Evolutionary conservation across 2,329 filamentous ascomycete species (phyloP).

Genomic region (Reticulascus tulasneorum): DNA sequence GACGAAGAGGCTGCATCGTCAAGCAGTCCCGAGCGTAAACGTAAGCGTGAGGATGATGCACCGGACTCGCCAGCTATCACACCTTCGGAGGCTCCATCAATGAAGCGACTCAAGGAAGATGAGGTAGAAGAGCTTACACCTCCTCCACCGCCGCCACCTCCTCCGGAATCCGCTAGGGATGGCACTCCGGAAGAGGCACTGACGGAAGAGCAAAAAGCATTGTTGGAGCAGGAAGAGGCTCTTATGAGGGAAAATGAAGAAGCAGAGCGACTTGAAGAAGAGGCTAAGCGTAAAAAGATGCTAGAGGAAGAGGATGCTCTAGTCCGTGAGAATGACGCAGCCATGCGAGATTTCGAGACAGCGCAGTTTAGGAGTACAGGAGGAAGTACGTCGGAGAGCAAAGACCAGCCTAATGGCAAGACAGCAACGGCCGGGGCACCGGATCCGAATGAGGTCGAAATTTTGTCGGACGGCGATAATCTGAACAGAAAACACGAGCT

Average conservation of each 20-base stretch:
- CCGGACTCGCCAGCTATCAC: constrained; percentile 40
- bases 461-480: too few species aligned
- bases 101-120: constrained; percentile 49
- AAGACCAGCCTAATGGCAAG: too few species aligned
- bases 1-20: constrained; percentile 41
- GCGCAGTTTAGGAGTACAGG: too few species aligned
- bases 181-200: constrained; percentile 27
- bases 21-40: constrained; percentile 53
- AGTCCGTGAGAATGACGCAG: too few species aligned
- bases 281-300: too few species aligned
- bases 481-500: too few species aligned
- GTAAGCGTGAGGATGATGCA: constrained; percentile 55
- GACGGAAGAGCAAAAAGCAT: constrained; percentile 38
- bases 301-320: too few species aligned
- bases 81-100: constrained; percentile 52
- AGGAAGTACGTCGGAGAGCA: too few species aligned
- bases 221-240: constrained; percentile 47
- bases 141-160: constrained; percentile 47
- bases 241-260: constrained; percentile 52
- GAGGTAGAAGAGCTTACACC: constrained; percentile 31
- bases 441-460: too few species aligned
- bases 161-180: constrained; percentile 30
- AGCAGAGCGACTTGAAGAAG: constrained; percentile 44
- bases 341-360: too few species aligned
- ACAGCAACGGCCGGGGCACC: too few species aligned